A percentile compares a stretch with the other conserved stretches of the same genome.
phyloP scores from a whole-genome alignment of 768 basidiomycete genomes.

The Myochromella boudieri region DNA sequence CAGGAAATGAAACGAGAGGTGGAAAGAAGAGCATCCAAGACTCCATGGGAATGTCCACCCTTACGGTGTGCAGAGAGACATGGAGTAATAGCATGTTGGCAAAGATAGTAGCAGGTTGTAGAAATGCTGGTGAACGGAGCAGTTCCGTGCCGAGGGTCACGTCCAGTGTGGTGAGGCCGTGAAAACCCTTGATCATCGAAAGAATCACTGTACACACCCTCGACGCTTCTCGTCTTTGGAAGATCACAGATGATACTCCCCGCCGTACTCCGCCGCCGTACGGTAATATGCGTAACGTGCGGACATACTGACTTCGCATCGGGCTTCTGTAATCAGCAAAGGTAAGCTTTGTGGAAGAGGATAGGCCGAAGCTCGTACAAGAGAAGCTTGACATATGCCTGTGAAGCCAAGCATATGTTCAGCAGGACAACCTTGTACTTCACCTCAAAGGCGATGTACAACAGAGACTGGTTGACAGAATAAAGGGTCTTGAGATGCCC shows the following conservation, averaged over 20 bases:
- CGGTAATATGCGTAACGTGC: neutral
- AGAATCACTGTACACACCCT: neutral
- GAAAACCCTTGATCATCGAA: neutral
- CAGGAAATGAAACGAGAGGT: neutral
- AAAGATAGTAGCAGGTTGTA: neutral
- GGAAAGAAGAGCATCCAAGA: neutral
- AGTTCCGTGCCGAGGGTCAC: neutral
- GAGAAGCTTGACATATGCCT: neutral
- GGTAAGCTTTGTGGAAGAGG: neutral
- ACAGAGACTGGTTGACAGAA: neutral
- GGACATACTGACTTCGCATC: neutral
- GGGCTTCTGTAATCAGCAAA: neutral
- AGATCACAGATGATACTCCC: neutral
- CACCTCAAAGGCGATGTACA: neutral
- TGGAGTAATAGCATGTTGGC: neutral
- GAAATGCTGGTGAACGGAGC: neutral
- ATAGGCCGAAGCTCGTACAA: neutral
- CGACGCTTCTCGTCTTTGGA: no score
- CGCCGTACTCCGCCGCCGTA: no score
- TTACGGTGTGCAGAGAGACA: neutral
- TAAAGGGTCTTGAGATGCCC: neutral
- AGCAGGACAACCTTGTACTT: neutral
- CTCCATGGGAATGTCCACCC: neutral
- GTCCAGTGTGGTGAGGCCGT: neutral
- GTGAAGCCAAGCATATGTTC: neutral